Conservation (phyloP, 192 early-diverging fungal species). For the Obelidium mucronatum region DNA sequence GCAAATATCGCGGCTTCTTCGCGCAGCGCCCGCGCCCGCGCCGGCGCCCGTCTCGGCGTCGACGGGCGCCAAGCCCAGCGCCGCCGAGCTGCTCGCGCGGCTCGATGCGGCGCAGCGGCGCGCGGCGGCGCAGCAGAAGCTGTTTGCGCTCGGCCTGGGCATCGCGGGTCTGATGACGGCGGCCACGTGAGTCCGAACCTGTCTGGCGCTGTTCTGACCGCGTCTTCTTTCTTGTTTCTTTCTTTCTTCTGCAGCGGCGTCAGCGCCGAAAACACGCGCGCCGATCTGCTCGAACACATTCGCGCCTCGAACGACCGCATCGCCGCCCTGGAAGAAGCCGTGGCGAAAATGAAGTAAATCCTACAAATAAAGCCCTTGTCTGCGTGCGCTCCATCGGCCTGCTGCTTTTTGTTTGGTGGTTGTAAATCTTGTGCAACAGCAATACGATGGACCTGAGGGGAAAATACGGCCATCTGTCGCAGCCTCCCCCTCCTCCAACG, state of each 20-base stretch:
- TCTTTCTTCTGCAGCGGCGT: not conserved
- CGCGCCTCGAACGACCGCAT: constrained; percentile 19
- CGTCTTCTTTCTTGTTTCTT: not conserved
- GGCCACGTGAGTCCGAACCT: constrained; percentile 1
- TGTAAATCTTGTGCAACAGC: not conserved
- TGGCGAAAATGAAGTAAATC: not conserved
- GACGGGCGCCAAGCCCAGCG: not conserved
- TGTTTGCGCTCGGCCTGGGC: constrained; percentile 27
- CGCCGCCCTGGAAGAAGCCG: not conserved
- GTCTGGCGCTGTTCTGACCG: not conserved
- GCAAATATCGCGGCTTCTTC: constrained; percentile 12
- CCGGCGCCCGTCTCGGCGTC: not conserved
- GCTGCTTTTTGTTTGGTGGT: not conserved
- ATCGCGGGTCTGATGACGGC: constrained; percentile 5
- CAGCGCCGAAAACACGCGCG: constrained; percentile 2
- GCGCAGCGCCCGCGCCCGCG: too few relatives aligned
- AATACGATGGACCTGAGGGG: constrained; percentile 10
- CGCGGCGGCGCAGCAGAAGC: not conserved
- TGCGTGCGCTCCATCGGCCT: not conserved
- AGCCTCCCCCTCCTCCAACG: not conserved
- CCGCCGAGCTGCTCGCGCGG: not conserved
- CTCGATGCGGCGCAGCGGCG: constrained; percentile 3
- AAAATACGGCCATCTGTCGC: constrained; percentile 20
- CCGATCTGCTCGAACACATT: constrained; percentile 17
- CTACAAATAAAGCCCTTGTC: not conserved